Base-by-base conservation (phyloP, 345 rosid species). In the Melaleuca alternifolia region DNA sequence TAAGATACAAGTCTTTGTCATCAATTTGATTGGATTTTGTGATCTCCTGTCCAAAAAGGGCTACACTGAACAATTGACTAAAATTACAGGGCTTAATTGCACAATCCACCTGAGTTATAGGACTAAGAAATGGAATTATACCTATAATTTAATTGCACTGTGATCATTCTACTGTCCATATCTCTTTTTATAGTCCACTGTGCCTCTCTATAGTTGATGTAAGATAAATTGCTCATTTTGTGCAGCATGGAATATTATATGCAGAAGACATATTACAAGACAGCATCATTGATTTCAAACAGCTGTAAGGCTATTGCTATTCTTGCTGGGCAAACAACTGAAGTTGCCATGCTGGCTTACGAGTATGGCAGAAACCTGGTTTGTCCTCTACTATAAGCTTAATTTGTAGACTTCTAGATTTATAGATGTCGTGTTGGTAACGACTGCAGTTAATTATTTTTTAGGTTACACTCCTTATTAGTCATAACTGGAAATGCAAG, bases 351-450 rank as follows among this genome's bases (percentile, higher is more conserved):
- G 79, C 82, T 97, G 94, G 99, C 99, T 88, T 95, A 89, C 87
- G 98, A 97, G 84, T 95, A 95, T 85, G 99, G 99, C 28, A 95
- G 88, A 90, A 94, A 97, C 93, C 95, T 96, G 98, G 98, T 97
- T 89, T 44, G 99, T 95, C 54, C 86, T 44, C 53, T 85, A 20
- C 24, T 30, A 13, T 61, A 83, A 23, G 57, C 57, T 46, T 50
- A 12, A 50, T 82, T 50, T n/a, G 37, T 48, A 48, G 30, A 51
- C 18, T 48, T 82, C 54, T 82, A 82, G 24, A 48, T 82, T 24
- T 50, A 12, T 82, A 24, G 11, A 24, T 28, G 37, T 50, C 10
- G 12, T 82, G 18, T 48, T 46, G 84, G 54, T 82, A n/a, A 82
- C 52, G n/a, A 50, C 7, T 26, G 52, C 37, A 14, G 21, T 82